Base-by-base conservation (phyloP, 2,329 filamentous ascomycete species). In the Apiospora kogelbergensis region DNA sequence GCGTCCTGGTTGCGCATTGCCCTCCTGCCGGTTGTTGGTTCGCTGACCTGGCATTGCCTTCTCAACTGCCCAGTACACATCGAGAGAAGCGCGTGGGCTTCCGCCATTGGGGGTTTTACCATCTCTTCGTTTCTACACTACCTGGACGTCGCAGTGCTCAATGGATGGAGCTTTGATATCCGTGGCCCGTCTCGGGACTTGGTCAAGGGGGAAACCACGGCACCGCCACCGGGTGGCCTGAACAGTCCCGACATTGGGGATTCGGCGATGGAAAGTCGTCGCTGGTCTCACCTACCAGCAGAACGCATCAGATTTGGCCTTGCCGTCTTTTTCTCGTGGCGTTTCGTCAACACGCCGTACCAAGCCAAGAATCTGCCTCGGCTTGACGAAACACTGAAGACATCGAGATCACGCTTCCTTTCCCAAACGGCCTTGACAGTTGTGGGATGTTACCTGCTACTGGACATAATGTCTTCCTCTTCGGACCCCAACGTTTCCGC, bases 321-420 rank as follows among this genome's bases (percentile, higher is more conserved):
- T 24, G 44, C 64, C 44, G 41, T 65, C 37, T 64, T 70, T 53
- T 69, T 68, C 57, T 70, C 67, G 30, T 68, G 67, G 67, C 69
- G 69, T 46, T 70, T 70, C 17, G 53, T 69, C 24, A 70, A 69
- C 41, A 70, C 69, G 6, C 67, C 67, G n/a, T 57, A 70, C 26
- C 67, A 69, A n/a, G 37, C 42, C 30, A 63, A 63, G 30, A 67
- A 57, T 41, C 20, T 65, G 6, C 65, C 65, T 6, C 26, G 10
- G 30, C 37, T 67, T 22, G 57, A 64, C 17, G 22, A 65, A 37
- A 41, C 60, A 30, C 53, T 69, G 17, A 41, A 20, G 20, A 22
- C 20, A 6, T 45, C 20, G 9, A 45, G 44, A 45, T 1, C 17
- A 22, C 44, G 44, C 17, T 45, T 45, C 44, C 17, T n/a, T 45